Evolutionary conservation across 345 rosid species (phyloP).

Genomic region (Aquilaria yunnanensis): DNA sequence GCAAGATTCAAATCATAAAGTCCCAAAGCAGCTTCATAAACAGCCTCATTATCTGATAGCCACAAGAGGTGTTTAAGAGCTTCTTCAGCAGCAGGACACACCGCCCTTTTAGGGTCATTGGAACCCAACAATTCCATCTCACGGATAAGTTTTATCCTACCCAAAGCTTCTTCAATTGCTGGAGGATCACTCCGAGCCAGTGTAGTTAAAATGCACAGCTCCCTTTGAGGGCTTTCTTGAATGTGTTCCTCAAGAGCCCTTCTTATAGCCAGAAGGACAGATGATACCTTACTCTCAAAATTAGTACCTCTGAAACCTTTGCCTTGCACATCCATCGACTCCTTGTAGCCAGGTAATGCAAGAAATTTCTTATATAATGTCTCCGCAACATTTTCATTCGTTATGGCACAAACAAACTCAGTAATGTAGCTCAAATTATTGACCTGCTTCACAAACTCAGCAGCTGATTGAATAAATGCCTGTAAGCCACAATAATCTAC

Average conservation of each 20-base stretch:
- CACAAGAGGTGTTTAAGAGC: conserved; percentile 89
- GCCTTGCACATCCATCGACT: conserved; percentile 31
- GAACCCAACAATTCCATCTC: conserved; percentile 72
- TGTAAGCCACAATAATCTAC: conserved; percentile 88
- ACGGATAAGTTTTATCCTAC: conserved; percentile 83
- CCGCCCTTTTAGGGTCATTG: conserved; percentile 43
- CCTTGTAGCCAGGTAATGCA: conserved; percentile 32
- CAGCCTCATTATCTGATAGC: conserved; percentile 91
- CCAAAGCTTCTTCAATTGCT: conserved; percentile 75
- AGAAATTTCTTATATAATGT: conserved; percentile 56
- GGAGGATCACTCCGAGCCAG: conserved; percentile 93
- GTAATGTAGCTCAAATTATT: conserved; percentile 79
- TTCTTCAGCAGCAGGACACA: conserved; percentile 90
- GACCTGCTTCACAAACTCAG: conserved; percentile 79
- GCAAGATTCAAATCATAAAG: conserved; percentile 95
- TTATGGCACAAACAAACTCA: conserved; percentile 86
- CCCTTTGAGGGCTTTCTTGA: conserved; percentile 83
- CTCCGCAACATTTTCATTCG: conserved; percentile 65
- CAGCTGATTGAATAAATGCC: conserved; percentile 59
- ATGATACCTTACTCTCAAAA: conserved; percentile 57
- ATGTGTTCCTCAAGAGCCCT: conserved; percentile 74
- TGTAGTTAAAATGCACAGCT: conserved; percentile 92
- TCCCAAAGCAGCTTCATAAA: conserved; percentile 92
- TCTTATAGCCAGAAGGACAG: conserved; percentile 76
- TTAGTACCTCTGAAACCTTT: conserved; percentile 21